Base-by-base conservation (phyloP, 768 basidiomycete genomes). In the Mycena leptocephala region DNA sequence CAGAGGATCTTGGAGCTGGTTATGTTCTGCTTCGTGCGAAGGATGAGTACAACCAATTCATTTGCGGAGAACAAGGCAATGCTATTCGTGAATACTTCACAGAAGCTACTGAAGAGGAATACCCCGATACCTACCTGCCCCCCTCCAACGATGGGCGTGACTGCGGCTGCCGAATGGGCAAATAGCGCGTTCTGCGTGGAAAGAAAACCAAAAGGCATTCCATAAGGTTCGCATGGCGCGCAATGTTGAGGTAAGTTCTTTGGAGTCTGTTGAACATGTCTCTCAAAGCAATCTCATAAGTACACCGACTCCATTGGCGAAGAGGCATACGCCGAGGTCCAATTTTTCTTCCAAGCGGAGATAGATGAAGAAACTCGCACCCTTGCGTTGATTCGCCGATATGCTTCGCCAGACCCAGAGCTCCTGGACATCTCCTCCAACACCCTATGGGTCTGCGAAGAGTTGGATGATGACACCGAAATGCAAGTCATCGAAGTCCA, bases 151-250 rank as follows among this genome's bases (percentile, higher is more conserved):
- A 2, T 82, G 80, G 80, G 81, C 81, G 24, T 56, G 75, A 0
- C 37, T 82, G 0, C 76, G 55, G 0, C 66, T 83, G 14, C 80
- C 82, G 8, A 83, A 79, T 64, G 79, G 80, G 2, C 82, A 82
- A 33, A 78, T 81, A 41, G 80, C 76, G 1, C 65, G 76, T 0
- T 80, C 76, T 6, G 66, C 69, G 2, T 82, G 63, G 72, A 76
- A 75, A 48, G 81, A 82, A 39, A 51, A 63, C n/a, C 68, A 66
- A 24, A 70, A 66, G 26, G 69, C 63, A 7, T 26, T 75, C 10
- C 16, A 65, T 6, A 55, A 75, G 13, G 58, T 75, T 18, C 55
- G 74, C 1, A 75, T 78, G 46, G 24, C 77, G 11, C 70, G 77
- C 0, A 78, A 75, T 41, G 61, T 76, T 1, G n/a, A 20, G 28